These are phyloP conservation scores for Botrytis squamosa DNA, from an alignment of 2,329 filamentous ascomycete species.

Conservation along the genomic window DNA sequence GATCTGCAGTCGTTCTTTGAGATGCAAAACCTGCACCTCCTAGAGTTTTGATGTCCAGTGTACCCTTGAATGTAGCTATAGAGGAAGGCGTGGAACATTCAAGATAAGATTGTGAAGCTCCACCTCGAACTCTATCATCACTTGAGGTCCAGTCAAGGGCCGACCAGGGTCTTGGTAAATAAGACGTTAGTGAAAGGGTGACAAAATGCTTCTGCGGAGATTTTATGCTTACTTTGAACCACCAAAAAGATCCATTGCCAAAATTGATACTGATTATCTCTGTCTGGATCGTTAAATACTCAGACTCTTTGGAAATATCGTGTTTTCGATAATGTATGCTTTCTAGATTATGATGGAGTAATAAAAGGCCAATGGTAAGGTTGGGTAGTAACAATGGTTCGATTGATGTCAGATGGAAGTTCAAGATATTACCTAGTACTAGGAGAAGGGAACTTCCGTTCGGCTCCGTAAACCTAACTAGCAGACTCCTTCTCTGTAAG, in stretches of 20 bases:
- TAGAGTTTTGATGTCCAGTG: conserved; percentile 70
- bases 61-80: conserved; percentile 59
- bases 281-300: too few species aligned
- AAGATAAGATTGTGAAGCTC: conserved; percentile 59
- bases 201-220: neutral
- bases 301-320: neutral
- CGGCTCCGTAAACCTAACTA: neutral
- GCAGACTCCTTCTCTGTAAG: neutral
- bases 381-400: neutral
- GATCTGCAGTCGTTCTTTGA: conserved; percentile 62
- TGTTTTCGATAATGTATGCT: neutral
- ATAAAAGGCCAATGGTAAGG: neutral
- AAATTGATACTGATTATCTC: neutral
- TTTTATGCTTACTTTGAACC: conserved; percentile 31
- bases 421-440: neutral
- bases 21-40: conserved; percentile 82
- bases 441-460: conserved; percentile 3
- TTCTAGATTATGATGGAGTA: neutral
- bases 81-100: conserved; percentile 37
- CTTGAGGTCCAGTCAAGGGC: conserved; percentile 63
- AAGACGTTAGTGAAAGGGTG: neutral
- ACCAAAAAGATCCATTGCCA: conserved; percentile 29
- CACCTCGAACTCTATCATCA: conserved; percentile 77
- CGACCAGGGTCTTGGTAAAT: conserved; percentile 54
- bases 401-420: conserved; percentile 3